These are phyloP conservation scores for Stephania cephalantha DNA, from an alignment of 164 flowering plant species.

Conservation along the genomic window DNA sequence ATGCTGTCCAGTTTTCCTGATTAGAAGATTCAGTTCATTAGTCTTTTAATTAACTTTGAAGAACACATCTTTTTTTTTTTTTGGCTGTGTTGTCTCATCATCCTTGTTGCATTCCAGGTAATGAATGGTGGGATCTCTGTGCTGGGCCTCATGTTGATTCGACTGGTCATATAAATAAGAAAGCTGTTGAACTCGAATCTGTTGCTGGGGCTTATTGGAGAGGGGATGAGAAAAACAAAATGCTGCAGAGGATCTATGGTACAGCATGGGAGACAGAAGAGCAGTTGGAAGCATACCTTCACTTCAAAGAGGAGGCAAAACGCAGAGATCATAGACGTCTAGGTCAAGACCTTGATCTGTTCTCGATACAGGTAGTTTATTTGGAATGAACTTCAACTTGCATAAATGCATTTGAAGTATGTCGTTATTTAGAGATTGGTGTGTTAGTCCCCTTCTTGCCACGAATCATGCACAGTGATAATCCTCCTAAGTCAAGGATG, in stretches of 20 bases:
- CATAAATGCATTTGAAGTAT: background rate
- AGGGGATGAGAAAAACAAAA: constrained; percentile 78
- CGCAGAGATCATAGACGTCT: constrained; percentile 91
- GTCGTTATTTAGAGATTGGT: too few species aligned
- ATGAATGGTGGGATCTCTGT: constrained; percentile 99
- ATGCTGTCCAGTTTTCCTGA: too few species aligned
- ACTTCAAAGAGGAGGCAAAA: constrained; percentile 89
- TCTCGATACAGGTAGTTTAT: constrained; percentile 74
- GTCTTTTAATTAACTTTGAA: too few species aligned
- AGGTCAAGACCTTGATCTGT: constrained; percentile 92
- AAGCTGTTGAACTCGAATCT: constrained; percentile 89
- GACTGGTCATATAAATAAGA: constrained; percentile 76
- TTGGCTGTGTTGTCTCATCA: background rate
- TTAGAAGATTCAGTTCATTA: too few species aligned
- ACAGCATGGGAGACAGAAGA: constrained; percentile 96
- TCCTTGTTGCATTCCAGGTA: constrained; percentile 32
- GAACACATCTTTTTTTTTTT: background rate
- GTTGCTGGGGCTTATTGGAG: constrained; percentile 99
- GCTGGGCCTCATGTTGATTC: constrained; percentile 97
- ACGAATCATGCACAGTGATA: background rate
- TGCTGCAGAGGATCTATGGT: constrained; percentile 97
- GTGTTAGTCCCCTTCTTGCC: background rate
- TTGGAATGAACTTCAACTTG: background rate
- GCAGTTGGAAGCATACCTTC: constrained; percentile 81
- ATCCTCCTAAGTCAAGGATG: background rate